A percentile compares a stretch with the other conserved stretches of the same genome.
Conservation (phyloP, 2,329 filamentous ascomycete species). For the Colletotrichum camelliae region DNA sequence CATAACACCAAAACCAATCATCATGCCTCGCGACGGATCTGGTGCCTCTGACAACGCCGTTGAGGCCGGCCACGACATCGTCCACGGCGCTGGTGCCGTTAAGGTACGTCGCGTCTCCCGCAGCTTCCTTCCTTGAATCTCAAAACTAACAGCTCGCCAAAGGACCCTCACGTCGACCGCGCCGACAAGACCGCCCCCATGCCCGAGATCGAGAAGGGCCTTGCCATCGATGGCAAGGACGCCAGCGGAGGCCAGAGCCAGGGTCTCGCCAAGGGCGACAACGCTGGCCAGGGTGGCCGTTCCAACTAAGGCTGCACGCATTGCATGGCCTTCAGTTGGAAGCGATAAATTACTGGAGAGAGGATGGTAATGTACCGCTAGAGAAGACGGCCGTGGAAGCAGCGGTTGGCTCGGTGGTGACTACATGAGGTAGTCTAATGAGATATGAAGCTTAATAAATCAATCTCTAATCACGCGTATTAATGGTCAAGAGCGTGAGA, state of each 20-base stretch:
- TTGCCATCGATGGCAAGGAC: conserved; percentile 40
- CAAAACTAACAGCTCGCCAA: fast-evolving
- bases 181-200: conserved; percentile 56
- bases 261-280: conserved; percentile 43
- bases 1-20: conserved; percentile 16
- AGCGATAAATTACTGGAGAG: not conserved
- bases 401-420: not conserved
- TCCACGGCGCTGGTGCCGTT: conserved; percentile 46
- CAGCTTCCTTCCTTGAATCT: not conserved
- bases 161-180: conserved; percentile 41
- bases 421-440: conserved; percentile 14
- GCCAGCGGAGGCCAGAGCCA: conserved; percentile 51
- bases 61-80: conserved; percentile 44
- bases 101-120: conserved; percentile 35
- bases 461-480: not conserved
- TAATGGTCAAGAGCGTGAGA: too few relatives aligned
- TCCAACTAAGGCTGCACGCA: not conserved
- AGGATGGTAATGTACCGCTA: not conserved
- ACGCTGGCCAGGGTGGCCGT: conserved; percentile 45
- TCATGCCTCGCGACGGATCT: conserved; percentile 57
- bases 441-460: not conserved
- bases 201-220: conserved; percentile 52
- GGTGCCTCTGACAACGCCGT: conserved; percentile 52
- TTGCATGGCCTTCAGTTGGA: too few relatives aligned
- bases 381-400: not conserved